A percentile compares a stretch with the other conserved stretches of the same genome.
Conservation (phyloP, 176 grass and related monocot species). For the Oryza glumipatula region DNA sequence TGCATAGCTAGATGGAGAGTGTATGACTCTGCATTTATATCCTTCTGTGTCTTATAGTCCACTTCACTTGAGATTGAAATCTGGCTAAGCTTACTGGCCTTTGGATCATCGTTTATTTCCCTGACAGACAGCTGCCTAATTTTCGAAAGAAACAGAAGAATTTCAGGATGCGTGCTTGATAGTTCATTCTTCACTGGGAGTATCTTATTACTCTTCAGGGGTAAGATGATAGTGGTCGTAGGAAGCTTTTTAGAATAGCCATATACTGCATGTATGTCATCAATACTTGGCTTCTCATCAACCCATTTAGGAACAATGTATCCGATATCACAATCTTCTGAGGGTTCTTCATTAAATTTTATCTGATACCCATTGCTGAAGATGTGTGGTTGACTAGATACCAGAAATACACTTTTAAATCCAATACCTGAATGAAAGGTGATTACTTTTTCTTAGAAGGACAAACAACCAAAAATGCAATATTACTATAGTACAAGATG, state of each 20-base stretch:
- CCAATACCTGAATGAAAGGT: slow-evolving; percentile 71
- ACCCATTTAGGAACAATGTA: slow-evolving; percentile 91
- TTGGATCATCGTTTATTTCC: slow-evolving; percentile 36
- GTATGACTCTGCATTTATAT: slow-evolving; percentile 64
- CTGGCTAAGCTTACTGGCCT: slow-evolving; percentile 38
- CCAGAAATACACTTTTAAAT: slow-evolving; percentile 82
- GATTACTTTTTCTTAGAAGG: too few species aligned
- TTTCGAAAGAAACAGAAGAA: slow-evolving; percentile 74
- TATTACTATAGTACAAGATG: too few species aligned
- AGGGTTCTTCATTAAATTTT: slow-evolving; percentile 71
- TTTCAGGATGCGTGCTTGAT: slow-evolving; percentile 73
- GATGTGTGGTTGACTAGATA: slow-evolving; percentile 69
- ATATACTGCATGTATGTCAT: slow-evolving; percentile 56
- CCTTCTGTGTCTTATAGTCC: slow-evolving; percentile 52
- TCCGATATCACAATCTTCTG: slow-evolving; percentile 66
- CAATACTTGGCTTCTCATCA: slow-evolving; percentile 46
- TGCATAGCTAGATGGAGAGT: slow-evolving; percentile 53
- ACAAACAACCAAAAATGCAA: too few species aligned
- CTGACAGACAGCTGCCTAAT: slow-evolving; percentile 61
- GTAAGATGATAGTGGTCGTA: slow-evolving; percentile 66
- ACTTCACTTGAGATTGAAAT: slow-evolving; percentile 67
- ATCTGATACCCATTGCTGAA: slow-evolving; percentile 93
- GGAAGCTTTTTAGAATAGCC: slow-evolving; percentile 57
- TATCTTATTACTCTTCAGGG: slow-evolving; percentile 64
- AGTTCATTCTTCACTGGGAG: slow-evolving; percentile 66